Base-by-base conservation (phyloP, 2,329 filamentous ascomycete genomes). In the Aspergillus sojae region DNA sequence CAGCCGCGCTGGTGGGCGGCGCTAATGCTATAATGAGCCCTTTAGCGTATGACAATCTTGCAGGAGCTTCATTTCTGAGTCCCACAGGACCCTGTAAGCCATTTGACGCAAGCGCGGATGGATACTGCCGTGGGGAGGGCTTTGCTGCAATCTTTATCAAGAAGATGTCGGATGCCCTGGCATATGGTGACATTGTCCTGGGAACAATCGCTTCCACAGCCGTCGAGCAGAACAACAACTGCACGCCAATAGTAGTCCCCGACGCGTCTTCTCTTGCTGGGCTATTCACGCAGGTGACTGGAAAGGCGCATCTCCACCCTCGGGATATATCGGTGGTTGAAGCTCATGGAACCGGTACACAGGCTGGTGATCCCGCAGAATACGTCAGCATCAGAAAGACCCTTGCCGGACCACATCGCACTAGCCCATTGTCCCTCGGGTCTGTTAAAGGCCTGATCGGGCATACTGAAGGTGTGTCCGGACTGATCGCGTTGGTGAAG, bases 91-190 rank as follows among this genome's bases (percentile, higher is more conserved):
- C 76, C 10, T 86, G 83, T 60, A 82, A 82, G 56, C 74, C 81
- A 0, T 84, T 83, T 43, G 82, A 84, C 56, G 72, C 74, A 5
- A 67, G 73, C 9, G 84, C 83, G 0, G 81, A 85, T 70, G 84
- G 84, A 0, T 86, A 86, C 65, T 84, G 82, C 62, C 81, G 84
- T 19, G 82, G 77, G 0, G 84, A 86, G 59, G 84, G 78, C 4
- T 75, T 79, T 19, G 82, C 75, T 0, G 71, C 79, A 9, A 71
- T 86, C 5, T 74, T 84, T 4, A 64, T 86, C n/a, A 86, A 86
- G 70, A 70, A 72, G 16, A 67, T 85, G 3, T 72, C 75, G 1
- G 76, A 81, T 62, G 85, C 85, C 1, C 41, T 83, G 14, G 74
- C 72, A 3, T 82, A 83, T 21, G 80, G 81, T 0, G 83, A 70